Conservation (phyloP, 2,329 filamentous ascomycete species). For the Penicillium hesseltinei region DNA sequence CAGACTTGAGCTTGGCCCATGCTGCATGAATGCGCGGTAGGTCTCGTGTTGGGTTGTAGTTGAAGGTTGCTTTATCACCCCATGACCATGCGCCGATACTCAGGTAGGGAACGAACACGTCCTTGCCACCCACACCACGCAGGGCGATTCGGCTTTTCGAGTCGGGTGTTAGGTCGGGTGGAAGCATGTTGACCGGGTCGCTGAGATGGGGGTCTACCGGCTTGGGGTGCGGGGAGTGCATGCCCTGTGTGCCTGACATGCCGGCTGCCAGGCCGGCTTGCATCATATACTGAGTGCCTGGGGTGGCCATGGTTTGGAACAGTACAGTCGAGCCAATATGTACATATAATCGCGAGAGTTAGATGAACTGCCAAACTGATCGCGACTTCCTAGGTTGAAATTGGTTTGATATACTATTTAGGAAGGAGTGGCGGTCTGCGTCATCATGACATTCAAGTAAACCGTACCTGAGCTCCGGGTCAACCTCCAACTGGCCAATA, state of each 20-base stretch:
- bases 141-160: conserved; percentile 23
- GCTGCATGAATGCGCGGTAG: conserved; percentile 37
- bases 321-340: neutral
- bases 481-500: neutral
- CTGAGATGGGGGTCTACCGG: conserved; percentile 21
- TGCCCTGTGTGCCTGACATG: conserved; percentile 26
- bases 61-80: conserved; percentile 32
- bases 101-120: conserved; percentile 28
- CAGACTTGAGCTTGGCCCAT: conserved; percentile 39
- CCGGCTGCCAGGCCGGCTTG: conserved; percentile 23
- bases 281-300: conserved; percentile 25
- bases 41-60: conserved; percentile 37
- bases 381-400: neutral
- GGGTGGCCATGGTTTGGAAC: conserved; percentile 10
- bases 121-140: conserved; percentile 21
- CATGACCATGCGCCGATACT: conserved; percentile 32
- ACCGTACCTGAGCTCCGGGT: neutral
- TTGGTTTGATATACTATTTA: neutral
- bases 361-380: neutral
- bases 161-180: conserved; percentile 18
- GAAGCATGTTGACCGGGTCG: conserved; percentile 24
- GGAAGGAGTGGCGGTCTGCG: neutral
- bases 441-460: conserved; percentile 9
- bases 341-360: neutral
- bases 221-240: conserved; percentile 19